Evolutionary conservation across 1,139 yeast species (phyloP).

Genomic region (Yamadazyma sp.): DNA sequence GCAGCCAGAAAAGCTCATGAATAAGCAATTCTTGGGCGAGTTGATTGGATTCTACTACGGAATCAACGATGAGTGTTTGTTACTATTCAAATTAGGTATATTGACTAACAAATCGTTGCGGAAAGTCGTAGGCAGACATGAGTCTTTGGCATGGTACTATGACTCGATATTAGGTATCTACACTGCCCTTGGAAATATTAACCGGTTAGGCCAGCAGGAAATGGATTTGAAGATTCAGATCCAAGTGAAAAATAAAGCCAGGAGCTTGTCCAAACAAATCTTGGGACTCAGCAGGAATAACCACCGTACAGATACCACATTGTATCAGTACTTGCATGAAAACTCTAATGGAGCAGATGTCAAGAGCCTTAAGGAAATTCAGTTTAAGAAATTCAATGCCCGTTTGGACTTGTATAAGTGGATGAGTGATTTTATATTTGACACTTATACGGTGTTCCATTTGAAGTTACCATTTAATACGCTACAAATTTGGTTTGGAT

Average conservation of each 20-base stretch:
- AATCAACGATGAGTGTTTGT: constrained; percentile 57
- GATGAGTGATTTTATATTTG: constrained; percentile 42
- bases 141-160: constrained; percentile 62
- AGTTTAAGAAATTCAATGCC: constrained; percentile 39
- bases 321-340: constrained; percentile 18
- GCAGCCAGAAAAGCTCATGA: constrained; percentile 20
- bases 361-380: constrained; percentile 30
- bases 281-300: constrained; percentile 20
- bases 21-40: constrained; percentile 46
- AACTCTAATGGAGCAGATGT: constrained; percentile 20
- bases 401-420: constrained; percentile 43
- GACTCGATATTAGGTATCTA: constrained; percentile 58
- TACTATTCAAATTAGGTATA: constrained; percentile 54
- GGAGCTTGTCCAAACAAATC: constrained; percentile 36
- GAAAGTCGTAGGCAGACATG: constrained; percentile 47
- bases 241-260: constrained; percentile 41
- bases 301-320: constrained; percentile 6
- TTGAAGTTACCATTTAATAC: constrained; percentile 43
- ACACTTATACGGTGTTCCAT: constrained; percentile 44
- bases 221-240: constrained; percentile 40
- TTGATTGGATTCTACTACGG: constrained; percentile 59
- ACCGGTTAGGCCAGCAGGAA: constrained; percentile 41
- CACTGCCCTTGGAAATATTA: constrained; percentile 42
- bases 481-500: constrained; percentile 51
- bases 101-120: constrained; percentile 40